A percentile compares a stretch with the other conserved stretches of the same genome.
These are phyloP conservation scores for Paspalum vaginatum DNA, from an alignment of 176 grass and related monocot genomes.

Conservation along the genomic window DNA sequence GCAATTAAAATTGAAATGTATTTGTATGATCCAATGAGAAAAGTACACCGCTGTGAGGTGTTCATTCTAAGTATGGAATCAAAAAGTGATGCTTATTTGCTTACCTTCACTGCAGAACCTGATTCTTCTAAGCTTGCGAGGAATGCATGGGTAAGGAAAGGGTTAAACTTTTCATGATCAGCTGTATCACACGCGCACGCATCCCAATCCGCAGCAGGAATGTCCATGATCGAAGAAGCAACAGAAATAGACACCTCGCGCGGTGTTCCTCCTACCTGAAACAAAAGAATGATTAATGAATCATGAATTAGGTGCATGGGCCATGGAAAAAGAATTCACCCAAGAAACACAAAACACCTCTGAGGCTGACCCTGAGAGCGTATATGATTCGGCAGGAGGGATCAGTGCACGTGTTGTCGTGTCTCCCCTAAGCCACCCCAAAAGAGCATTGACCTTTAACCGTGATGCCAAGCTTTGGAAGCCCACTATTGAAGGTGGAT, in stretches of 20 bases:
- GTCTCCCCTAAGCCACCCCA: slow-evolving; percentile 62
- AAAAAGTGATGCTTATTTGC: neutral
- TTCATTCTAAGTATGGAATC: slow-evolving; percentile 7
- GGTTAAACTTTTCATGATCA: slow-evolving; percentile 64
- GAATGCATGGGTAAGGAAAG: slow-evolving; percentile 91
- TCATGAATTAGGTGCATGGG: slow-evolving; percentile 25
- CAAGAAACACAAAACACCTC: slow-evolving; percentile 67
- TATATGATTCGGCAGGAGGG: slow-evolving; percentile 67
- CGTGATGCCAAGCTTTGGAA: slow-evolving; percentile 21
- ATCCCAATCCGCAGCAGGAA: slow-evolving; percentile 83
- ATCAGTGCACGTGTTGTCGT: slow-evolving; percentile 46
- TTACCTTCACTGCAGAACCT: slow-evolving; percentile 77
- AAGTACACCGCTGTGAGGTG: neutral
- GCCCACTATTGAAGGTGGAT: slow-evolving; percentile 7
- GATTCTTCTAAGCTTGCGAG: slow-evolving; percentile 96
- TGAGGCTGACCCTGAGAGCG: slow-evolving; percentile 61
- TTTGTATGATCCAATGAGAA: slow-evolving; percentile 14
- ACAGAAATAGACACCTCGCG: slow-evolving; percentile 62
- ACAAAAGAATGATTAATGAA: slow-evolving; percentile 36
- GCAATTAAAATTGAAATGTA: slow-evolving; percentile 7
- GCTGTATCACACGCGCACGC: slow-evolving; percentile 73
- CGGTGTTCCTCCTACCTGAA: slow-evolving; percentile 53
- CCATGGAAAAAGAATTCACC: slow-evolving; percentile 28
- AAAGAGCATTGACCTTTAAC: slow-evolving; percentile 66
- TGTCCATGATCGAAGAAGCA: slow-evolving; percentile 80